Evolutionary conservation across 148 eudicot genomes (phyloP), one percentile per base, ranked within the genome.

Genomic region (Camellia japonica): DNA sequence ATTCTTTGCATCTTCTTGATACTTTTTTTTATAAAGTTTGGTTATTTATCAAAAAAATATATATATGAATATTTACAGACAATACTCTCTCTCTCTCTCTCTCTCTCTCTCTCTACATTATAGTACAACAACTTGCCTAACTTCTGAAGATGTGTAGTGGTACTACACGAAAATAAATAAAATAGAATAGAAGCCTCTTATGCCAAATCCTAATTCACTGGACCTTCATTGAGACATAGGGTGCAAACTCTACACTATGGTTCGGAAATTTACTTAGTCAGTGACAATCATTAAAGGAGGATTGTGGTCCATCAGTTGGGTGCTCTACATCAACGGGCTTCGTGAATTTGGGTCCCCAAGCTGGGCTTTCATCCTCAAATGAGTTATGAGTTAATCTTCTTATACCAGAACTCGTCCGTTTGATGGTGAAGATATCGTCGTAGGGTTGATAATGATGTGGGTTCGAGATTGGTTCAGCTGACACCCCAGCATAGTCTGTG

Each of bases 391-490:
- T 95, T 85, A 95, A 6, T 66, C 97, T 89, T 59, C 49, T 85
- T 47, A 93, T 83, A 43, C 77, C 84, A 0, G 90, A 85, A 13
- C 98, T 23, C 97, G 75, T 95, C 97, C 38, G 84, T 38, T 52
- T 83, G 6, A 93, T 89, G 46, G 86, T 86, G 71, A 88, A 93
- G 15, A 95, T 92, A 14, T 93, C 91, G 0, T 97, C 98, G 10
- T 91, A 95, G 3, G 97, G 98, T 75, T 95, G 98, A 80, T 77
- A 95, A 10, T 91, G 96, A 74, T 93, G 96, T 12, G 94, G 91
- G 79, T 86, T 90, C 7, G 98, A 89, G 69, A 95, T 89, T 15
- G 97, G 97, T 78, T 95, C 97, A n/a, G 98, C 96, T 1, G 98
- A 93, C 46, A 95, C 93, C 0, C 81, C 97, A 0, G 90, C 97